Conservation (phyloP, 441 rosid species). For the California macrophylla region DNA sequence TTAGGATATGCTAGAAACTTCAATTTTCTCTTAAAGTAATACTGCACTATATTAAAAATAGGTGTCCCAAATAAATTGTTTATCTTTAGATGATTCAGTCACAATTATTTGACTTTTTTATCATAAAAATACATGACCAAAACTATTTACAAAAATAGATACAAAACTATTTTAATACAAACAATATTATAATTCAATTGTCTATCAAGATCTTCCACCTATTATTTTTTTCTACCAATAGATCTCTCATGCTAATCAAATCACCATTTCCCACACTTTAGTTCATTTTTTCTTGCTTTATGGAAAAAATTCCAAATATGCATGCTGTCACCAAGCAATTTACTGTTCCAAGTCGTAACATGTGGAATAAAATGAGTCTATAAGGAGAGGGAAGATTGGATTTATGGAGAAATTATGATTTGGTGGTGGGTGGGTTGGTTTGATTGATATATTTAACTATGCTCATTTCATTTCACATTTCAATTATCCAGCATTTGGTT, state of each 20-base stretch:
- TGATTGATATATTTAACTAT: slow-evolving; percentile 25
- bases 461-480: slow-evolving; percentile 19
- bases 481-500: slow-evolving; percentile 23
- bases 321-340: slow-evolving; percentile 37
- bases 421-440: slow-evolving; percentile 35
- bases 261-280: slow-evolving; percentile 24
- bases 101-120: not conserved
- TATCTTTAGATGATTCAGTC: not conserved
- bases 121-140: not conserved
- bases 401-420: slow-evolving; percentile 22
- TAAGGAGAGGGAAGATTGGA: slow-evolving; percentile 14
- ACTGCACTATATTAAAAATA: not conserved
- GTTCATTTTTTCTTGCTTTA: slow-evolving; percentile 20
- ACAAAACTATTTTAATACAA: not conserved
- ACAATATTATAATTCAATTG: slow-evolving; percentile 29
- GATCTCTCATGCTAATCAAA: slow-evolving; percentile 34
- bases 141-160: not conserved
- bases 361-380: slow-evolving; percentile 31
- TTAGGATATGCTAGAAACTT: not conserved
- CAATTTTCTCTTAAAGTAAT: not conserved
- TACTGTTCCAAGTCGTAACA: slow-evolving; percentile 18
- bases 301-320: slow-evolving; percentile 40
- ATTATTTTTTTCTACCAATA: slow-evolving; percentile 36
- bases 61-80: not conserved
- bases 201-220: slow-evolving; percentile 30